These are phyloP conservation scores for Rhizopogon roseolus DNA, from an alignment of 768 basidiomycete species.

Conservation along the genomic window DNA sequence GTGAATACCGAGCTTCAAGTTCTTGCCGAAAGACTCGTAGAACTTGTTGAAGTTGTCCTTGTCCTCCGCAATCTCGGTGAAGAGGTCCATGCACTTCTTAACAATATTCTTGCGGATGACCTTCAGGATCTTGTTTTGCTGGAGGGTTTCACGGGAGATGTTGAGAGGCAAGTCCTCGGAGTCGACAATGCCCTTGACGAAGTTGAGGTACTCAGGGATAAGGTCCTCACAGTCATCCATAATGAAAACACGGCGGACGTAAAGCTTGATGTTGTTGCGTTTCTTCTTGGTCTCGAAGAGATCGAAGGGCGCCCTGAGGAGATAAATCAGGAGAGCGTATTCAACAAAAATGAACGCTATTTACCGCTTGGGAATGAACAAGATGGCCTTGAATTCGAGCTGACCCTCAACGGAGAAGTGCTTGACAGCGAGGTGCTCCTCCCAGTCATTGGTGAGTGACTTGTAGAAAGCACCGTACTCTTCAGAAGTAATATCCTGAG, in stretches of 20 bases:
- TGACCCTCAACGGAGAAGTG: constrained; percentile 99
- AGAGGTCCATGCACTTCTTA: constrained; percentile 94
- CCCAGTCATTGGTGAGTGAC: constrained; percentile 99
- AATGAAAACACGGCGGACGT: constrained; percentile 99
- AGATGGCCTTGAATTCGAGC: constrained; percentile 99
- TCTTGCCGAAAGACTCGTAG: constrained; percentile 98
- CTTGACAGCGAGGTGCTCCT: constrained; percentile 98
- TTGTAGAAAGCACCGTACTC: constrained; percentile 99
- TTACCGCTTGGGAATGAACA: constrained; percentile 94
- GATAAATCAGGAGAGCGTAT: constrained; percentile 3
- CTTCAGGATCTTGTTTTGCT: constrained; percentile 99
- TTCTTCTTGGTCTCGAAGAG: constrained; percentile 99
- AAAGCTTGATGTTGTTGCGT: constrained; percentile 99
- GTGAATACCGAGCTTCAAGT: constrained; percentile 99
- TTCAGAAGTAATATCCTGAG: constrained; percentile 85
- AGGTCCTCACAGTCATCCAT: constrained; percentile 99
- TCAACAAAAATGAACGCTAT: constrained; percentile 13
- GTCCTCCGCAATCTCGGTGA: constrained; percentile 97
- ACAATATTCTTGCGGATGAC: constrained; percentile 99
- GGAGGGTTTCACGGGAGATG: constrained; percentile 99
- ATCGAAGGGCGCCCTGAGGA: constrained; percentile 87
- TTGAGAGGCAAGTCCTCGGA: constrained; percentile 99
- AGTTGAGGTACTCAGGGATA: constrained; percentile 99
- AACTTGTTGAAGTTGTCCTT: constrained; percentile 98
- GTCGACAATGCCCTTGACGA: constrained; percentile 99